Percentiles rank a stretch among this genome's conserved stretches.
phyloP scores from a whole-genome alignment of 192 early-diverging fungal species.

The Tieghemiomyces parasiticus region DNA sequence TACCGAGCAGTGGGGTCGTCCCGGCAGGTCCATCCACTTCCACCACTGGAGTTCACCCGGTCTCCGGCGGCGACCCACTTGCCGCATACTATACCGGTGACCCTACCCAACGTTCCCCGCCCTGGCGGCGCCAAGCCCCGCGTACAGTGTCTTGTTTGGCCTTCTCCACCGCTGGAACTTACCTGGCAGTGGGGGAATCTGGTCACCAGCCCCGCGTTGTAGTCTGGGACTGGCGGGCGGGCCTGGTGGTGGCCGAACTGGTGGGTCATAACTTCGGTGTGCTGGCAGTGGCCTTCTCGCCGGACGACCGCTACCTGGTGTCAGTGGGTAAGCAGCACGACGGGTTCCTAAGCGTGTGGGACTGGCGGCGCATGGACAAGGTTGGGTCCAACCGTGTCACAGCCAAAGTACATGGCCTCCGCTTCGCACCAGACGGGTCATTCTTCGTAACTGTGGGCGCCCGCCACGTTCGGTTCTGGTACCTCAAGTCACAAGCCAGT shows the following conservation, averaged over 20 bases:
- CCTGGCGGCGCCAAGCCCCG: not conserved
- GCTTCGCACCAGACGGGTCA: slow-evolving; percentile 41
- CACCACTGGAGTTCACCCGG: not conserved
- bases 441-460: slow-evolving; percentile 68
- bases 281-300: slow-evolving; percentile 49
- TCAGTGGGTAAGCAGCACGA: slow-evolving; percentile 69
- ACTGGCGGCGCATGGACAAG: slow-evolving; percentile 46
- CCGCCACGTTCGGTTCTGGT: slow-evolving; percentile 71
- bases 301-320: slow-evolving; percentile 46
- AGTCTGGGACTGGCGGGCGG: slow-evolving; percentile 47
- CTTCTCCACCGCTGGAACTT: not conserved
- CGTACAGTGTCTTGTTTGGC: not conserved
- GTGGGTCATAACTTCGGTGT: slow-evolving; percentile 70
- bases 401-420: slow-evolving; percentile 39
- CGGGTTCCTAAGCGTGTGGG: slow-evolving; percentile 70
- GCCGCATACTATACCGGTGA: not conserved
- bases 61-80: not conserved
- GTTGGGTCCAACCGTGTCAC: slow-evolving; percentile 49
- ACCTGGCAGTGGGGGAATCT: slow-evolving; percentile 22
- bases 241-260: slow-evolving; percentile 38
- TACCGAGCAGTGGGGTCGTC: not conserved
- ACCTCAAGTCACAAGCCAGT: slow-evolving; percentile 28
- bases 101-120: not conserved
- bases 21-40: not conserved
- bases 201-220: slow-evolving; percentile 67